Evolutionary conservation across 257 asterid genomes (phyloP).

Genomic region (Forsythia suspensa): DNA sequence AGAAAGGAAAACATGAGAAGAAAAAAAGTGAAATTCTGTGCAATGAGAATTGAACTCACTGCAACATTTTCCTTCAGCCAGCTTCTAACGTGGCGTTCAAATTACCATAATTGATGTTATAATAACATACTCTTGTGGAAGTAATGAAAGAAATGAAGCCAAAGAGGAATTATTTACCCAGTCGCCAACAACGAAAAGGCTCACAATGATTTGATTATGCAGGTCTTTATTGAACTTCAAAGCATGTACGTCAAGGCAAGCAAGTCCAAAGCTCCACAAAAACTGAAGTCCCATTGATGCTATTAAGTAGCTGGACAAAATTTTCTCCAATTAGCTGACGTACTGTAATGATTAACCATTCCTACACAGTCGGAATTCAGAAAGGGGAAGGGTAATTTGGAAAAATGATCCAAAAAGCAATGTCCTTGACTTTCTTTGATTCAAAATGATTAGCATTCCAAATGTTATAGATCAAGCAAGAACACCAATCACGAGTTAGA

Average conservation of each 20-base stretch:
- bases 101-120: not conserved
- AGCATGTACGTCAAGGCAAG: conserved; percentile 84
- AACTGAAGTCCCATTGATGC: conserved; percentile 97
- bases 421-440: not conserved
- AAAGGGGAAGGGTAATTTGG: not conserved
- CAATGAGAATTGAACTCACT: not conserved
- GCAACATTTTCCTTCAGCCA: not conserved
- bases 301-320: conserved; percentile 71
- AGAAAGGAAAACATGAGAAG: not conserved
- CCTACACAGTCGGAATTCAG: not conserved
- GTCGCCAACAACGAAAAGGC: conserved; percentile 86
- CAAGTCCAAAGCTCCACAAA: conserved; percentile 92
- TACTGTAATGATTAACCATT: not conserved
- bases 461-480: not conserved
- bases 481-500: not conserved
- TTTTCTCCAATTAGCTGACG: conserved; percentile 25
- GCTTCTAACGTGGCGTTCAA: not conserved
- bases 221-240: conserved; percentile 76
- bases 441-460: not conserved
- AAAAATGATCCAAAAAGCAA: conserved; percentile 3
- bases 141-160: not conserved
- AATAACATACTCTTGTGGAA: not conserved
- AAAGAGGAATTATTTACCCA: conserved; percentile 58
- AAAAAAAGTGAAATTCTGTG: not conserved
- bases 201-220: conserved; percentile 58